phyloP scores from a whole-genome alignment of 1,284 basidiomycete species.

The Naganishia sp. region DNA sequence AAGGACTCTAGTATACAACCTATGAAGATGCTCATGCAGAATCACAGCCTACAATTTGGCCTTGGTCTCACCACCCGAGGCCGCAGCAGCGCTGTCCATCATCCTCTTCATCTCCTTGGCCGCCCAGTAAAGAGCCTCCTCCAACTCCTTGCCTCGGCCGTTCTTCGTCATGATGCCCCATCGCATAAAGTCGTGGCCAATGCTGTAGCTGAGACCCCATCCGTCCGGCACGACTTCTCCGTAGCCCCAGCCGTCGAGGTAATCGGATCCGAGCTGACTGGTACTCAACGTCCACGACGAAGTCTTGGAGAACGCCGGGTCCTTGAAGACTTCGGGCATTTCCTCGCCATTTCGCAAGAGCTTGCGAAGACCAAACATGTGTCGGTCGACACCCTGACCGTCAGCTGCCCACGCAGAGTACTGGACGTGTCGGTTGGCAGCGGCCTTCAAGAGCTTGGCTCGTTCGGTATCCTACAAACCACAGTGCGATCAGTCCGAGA shows the following conservation, averaged over 20 bases:
- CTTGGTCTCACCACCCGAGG: constrained; percentile 35
- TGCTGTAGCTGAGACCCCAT: constrained; percentile 89
- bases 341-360: constrained; percentile 68
- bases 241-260: constrained; percentile 85
- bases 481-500: background rate
- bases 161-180: constrained; percentile 90
- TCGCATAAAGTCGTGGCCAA: constrained; percentile 81
- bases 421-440: constrained; percentile 77
- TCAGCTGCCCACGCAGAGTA: constrained; percentile 91
- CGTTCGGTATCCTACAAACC: constrained; percentile 62
- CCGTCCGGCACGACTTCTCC: constrained; percentile 79
- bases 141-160: constrained; percentile 63
- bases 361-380: constrained; percentile 91
- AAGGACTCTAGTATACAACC: background rate
- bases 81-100: constrained; percentile 66
- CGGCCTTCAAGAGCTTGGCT: constrained; percentile 71
- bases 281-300: constrained; percentile 92
- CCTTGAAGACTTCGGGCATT: constrained; percentile 75
- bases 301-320: constrained; percentile 70
- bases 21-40: background rate
- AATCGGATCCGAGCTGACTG: constrained; percentile 78
- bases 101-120: constrained; percentile 72
- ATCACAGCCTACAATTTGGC: constrained; percentile 34
- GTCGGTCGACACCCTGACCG: constrained; percentile 92
- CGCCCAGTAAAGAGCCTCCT: constrained; percentile 73